These are phyloP conservation scores for Colletotrichum euphorbiae DNA, from an alignment of 2,329 filamentous ascomycete genomes.

Conservation along the genomic window DNA sequence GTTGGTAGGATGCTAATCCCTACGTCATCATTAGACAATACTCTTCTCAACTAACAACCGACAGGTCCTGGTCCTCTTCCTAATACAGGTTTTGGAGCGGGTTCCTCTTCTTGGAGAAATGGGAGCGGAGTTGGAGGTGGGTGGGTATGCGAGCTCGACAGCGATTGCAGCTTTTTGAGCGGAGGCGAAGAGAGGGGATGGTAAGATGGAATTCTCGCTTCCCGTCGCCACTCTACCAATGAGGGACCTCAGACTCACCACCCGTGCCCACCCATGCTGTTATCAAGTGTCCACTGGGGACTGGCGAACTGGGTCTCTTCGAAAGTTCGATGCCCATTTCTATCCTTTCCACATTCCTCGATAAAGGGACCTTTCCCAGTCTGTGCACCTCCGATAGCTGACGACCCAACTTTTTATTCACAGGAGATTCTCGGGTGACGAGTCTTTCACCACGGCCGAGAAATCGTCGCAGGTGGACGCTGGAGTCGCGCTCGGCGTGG, in stretches of 20 bases:
- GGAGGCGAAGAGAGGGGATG: constrained; percentile 89
- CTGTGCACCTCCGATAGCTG: constrained; percentile 26
- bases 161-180: constrained; percentile 85
- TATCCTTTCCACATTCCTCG: constrained; percentile 22
- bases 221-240: constrained; percentile 25
- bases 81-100: neutral
- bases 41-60: constrained; percentile 29
- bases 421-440: constrained; percentile 42
- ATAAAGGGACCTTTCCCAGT: constrained; percentile 2
- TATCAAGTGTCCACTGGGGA: neutral
- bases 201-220: constrained; percentile 60
- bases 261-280: constrained; percentile 15
- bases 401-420: constrained; percentile 12
- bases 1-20: constrained; percentile 31
- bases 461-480: constrained; percentile 38
- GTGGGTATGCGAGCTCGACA: constrained; percentile 85
- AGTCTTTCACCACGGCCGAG: constrained; percentile 37
- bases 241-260: constrained; percentile 10
- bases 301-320: neutral
- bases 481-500: constrained; percentile 40
- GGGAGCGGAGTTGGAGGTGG: constrained; percentile 76
- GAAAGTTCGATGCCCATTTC: constrained; percentile 12
- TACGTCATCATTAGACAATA: constrained; percentile 33
- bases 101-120: constrained; percentile 62
- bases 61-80: constrained; percentile 27